phyloP scores from a whole-genome alignment of 2,329 filamentous ascomycete genomes.

The Colletotrichum gloeosporioides region DNA sequence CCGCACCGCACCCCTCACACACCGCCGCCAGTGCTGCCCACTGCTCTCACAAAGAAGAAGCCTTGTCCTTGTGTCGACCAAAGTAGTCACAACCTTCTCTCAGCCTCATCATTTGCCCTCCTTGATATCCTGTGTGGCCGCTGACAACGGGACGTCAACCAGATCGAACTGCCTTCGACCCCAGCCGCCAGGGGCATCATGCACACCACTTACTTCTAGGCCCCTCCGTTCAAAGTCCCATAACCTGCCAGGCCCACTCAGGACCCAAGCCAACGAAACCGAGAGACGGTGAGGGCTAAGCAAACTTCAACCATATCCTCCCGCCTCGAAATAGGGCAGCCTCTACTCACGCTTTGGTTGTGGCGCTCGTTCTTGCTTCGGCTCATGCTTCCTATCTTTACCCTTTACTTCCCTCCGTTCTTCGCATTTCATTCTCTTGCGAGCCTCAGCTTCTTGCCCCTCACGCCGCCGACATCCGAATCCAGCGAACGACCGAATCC shows the following conservation, averaged over 20 bases:
- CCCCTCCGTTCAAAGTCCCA: slow-evolving; percentile 7
- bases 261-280: neutral
- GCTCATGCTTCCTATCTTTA: neutral
- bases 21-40: neutral
- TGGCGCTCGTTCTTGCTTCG: neutral
- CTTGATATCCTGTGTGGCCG: neutral
- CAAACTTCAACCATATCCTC: neutral
- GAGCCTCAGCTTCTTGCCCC: neutral
- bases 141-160: neutral
- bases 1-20: neutral
- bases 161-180: neutral
- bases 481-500: neutral
- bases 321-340: neutral
- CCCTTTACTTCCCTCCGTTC: neutral
- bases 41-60: neutral
- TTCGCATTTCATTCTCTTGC: neutral
- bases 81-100: neutral
- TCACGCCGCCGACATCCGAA: neutral
- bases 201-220: slow-evolving; percentile 5
- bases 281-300: neutral
- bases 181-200: slow-evolving; percentile 3
- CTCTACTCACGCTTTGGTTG: neutral
- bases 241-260: neutral
- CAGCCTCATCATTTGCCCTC: neutral
- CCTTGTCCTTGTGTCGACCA: neutral